Percentiles rank a stretch among this genome's conserved stretches.
Conservation (phyloP, 306 rosid species). For the Sesbania bispinosa region DNA sequence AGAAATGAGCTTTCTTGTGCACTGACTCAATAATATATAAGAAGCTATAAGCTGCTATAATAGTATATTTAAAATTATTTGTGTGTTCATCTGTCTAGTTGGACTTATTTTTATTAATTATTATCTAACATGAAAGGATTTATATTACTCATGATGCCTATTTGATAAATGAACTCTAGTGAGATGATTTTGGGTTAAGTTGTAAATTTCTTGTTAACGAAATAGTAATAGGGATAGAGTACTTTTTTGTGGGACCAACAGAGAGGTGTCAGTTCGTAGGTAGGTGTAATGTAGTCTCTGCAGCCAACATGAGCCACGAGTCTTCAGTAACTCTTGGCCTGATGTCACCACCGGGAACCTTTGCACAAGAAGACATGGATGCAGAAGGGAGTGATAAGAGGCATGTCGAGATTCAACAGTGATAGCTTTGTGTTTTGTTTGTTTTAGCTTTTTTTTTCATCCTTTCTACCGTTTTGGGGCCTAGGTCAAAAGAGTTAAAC, state of each 20-base stretch:
- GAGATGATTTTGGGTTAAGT: background rate
- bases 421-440: conserved; percentile 24
- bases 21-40: too few species aligned
- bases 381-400: conserved; percentile 16
- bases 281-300: conserved; percentile 46
- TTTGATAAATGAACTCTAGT: background rate
- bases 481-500: conserved; percentile 69
- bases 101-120: background rate
- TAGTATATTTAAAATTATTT: background rate
- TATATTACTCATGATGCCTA: background rate
- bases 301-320: conserved; percentile 48
- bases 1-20: too few species aligned
- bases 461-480: conserved; percentile 28
- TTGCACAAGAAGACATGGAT: conserved; percentile 28
- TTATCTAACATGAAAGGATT: background rate
- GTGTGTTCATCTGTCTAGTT: background rate
- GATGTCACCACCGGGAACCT: conserved; percentile 18
- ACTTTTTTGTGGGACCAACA: conserved; percentile 18
- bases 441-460: conserved; percentile 20
- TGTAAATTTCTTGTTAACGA: background rate
- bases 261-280: conserved; percentile 54
- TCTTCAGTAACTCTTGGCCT: conserved; percentile 28
- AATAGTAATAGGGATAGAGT: background rate
- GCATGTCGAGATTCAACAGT: conserved; percentile 36
- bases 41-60: background rate